These are phyloP conservation scores for Diplosphaera chodatii DNA, from an alignment of 139 green algal genomes.

Conservation along the genomic window DNA sequence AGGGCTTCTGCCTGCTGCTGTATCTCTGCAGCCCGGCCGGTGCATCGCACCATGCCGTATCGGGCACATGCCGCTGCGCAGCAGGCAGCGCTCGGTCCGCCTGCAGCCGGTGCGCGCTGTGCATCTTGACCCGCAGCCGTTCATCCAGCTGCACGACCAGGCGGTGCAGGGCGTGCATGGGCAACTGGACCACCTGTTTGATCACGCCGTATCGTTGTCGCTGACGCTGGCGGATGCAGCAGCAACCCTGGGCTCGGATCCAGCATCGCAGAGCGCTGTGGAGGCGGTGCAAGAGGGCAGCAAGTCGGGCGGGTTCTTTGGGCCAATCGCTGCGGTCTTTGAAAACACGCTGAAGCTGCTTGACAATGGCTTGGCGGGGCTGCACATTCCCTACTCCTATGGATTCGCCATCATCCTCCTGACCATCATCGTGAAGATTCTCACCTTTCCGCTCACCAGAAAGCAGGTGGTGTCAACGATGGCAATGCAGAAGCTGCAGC, in stretches of 20 bases:
- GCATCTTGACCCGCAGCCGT: background rate
- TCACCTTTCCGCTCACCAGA: constrained; percentile 88
- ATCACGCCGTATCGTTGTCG: constrained; percentile 20
- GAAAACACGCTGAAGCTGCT: constrained; percentile 68
- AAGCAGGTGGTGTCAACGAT: constrained; percentile 95
- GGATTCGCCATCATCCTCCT: constrained; percentile 94
- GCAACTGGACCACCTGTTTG: constrained; percentile 27
- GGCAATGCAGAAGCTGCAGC: constrained; percentile 84
- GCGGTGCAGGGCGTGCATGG: constrained; percentile 10
- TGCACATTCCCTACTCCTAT: constrained; percentile 89
- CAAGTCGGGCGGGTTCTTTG: constrained; percentile 49
- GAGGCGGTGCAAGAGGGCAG: constrained; percentile 11
- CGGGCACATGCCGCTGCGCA: constrained; percentile 1
- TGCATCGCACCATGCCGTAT: background rate
- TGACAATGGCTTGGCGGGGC: constrained; percentile 58
- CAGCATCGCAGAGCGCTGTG: constrained; percentile 6
- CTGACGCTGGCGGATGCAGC: constrained; percentile 37
- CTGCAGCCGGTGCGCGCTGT: background rate
- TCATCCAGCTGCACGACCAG: background rate
- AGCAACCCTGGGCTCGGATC: constrained; percentile 1
- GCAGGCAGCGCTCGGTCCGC: background rate
- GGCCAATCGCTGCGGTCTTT: constrained; percentile 57
- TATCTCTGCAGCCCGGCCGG: background rate
- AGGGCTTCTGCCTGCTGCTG: background rate
- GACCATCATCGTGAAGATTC: constrained; percentile 85